Evolutionary conservation across 768 basidiomycete species (phyloP).

Genomic region (Cantharellus anzutake): DNA sequence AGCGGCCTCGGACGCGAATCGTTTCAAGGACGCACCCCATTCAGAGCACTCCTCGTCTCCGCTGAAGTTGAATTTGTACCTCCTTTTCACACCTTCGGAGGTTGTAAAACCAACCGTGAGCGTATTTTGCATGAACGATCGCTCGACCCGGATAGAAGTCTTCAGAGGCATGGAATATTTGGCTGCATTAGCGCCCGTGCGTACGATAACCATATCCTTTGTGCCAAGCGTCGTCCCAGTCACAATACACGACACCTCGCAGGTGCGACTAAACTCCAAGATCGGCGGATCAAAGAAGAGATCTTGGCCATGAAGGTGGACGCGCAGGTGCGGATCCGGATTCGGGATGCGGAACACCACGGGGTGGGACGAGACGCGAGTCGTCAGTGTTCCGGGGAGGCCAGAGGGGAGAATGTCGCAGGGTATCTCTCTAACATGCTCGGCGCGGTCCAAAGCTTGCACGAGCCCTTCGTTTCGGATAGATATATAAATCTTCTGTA

Average conservation of each 20-base stretch:
- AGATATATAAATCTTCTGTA: constrained; percentile 64
- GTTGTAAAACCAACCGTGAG: constrained; percentile 82
- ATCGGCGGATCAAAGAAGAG: constrained; percentile 73
- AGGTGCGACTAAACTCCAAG: constrained; percentile 57
- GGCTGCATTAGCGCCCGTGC: constrained; percentile 67
- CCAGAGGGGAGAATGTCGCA: constrained; percentile 31
- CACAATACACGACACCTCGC: constrained; percentile 77
- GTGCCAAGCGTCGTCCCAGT: constrained; percentile 70
- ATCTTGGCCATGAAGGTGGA: constrained; percentile 77
- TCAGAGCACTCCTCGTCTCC: constrained; percentile 57
- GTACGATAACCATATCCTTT: constrained; percentile 67
- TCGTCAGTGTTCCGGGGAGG: constrained; percentile 62
- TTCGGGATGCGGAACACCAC: constrained; percentile 74
- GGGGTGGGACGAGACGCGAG: constrained; percentile 73
- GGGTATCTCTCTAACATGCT: constrained; percentile 16
- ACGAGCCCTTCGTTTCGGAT: constrained; percentile 43
- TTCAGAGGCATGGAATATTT: constrained; percentile 67
- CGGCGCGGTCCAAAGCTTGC: constrained; percentile 38
- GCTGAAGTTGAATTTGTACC: constrained; percentile 89
- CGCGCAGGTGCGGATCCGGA: constrained; percentile 60
- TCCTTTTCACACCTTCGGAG: constrained; percentile 37
- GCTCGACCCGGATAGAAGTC: constrained; percentile 60
- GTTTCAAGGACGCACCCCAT: constrained; percentile 47
- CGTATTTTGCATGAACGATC: constrained; percentile 91
- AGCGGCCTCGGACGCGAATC: neutral